A percentile compares a stretch with the other conserved stretches of the same genome.
Evolutionary conservation across 805 yeast species (phyloP).

Genomic region (Danielia oregonensis): DNA sequence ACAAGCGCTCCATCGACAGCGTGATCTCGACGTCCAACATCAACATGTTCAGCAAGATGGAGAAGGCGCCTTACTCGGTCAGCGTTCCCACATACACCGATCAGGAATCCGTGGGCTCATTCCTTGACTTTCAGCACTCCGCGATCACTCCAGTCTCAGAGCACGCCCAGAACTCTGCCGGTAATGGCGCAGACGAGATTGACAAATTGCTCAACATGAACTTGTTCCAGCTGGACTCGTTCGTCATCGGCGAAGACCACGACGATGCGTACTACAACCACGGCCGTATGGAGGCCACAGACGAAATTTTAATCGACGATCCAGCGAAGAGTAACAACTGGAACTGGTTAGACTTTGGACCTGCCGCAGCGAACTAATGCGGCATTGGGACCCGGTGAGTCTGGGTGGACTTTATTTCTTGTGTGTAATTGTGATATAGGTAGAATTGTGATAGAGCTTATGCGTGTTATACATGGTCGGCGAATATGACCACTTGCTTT

Average conservation of each 20-base stretch:
- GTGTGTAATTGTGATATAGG: no score
- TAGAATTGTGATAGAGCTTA: no score
- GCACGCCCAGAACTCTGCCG: conserved; percentile 6
- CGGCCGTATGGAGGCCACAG: conserved; percentile 26
- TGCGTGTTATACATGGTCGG: no score
- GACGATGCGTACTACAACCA: conserved; percentile 5
- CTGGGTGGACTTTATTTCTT: no score
- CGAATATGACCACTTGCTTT: conserved; percentile 7
- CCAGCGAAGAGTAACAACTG: conserved; percentile 21
- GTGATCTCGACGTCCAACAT: conserved; percentile 10
- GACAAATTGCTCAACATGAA: conserved; percentile 39
- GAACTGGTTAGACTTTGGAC: conserved; percentile 40
- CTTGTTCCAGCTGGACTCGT: conserved; percentile 33
- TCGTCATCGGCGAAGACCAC: conserved; percentile 21
- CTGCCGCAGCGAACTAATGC: conserved; percentile 19
- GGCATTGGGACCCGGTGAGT: not conserved
- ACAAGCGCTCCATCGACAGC: conserved; percentile 9
- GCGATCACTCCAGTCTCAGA: conserved; percentile 1
- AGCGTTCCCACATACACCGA: conserved; percentile 1
- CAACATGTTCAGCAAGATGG: conserved; percentile 9
- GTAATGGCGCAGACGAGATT: conserved; percentile 30
- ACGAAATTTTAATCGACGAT: conserved; percentile 30
- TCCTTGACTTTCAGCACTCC: conserved; percentile 7
- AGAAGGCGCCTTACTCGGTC: not conserved
- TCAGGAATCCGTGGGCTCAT: no score